These are phyloP conservation scores for Xanthoceras sorbifolium DNA, from an alignment of 345 rosid species.

Conservation along the genomic window DNA sequence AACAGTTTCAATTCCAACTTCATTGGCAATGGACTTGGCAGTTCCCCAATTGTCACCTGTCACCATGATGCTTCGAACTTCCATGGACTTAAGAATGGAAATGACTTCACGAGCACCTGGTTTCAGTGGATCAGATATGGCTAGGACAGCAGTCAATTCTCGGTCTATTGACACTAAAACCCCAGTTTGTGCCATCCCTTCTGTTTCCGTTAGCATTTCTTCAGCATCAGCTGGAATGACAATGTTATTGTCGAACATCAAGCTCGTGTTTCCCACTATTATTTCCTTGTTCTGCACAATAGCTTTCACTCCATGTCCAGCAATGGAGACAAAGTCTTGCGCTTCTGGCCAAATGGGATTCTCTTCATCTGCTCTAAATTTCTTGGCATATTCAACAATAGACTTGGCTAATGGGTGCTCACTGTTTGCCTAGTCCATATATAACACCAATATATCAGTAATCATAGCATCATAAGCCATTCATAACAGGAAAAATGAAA, in stretches of 20 bases:
- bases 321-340: constrained; percentile 60
- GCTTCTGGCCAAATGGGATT: constrained; percentile 87
- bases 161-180: constrained; percentile 67
- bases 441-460: neutral
- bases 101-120: constrained; percentile 73
- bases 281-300: constrained; percentile 59
- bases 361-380: constrained; percentile 76
- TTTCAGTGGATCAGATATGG: constrained; percentile 81
- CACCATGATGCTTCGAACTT: constrained; percentile 77
- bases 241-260: constrained; percentile 53
- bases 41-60: constrained; percentile 99
- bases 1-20: constrained; percentile 78
- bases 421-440: constrained; percentile 85
- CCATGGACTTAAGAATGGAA: constrained; percentile 79
- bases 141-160: constrained; percentile 65
- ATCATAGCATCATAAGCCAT: neutral
- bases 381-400: constrained; percentile 74
- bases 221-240: constrained; percentile 58
- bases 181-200: constrained; percentile 81
- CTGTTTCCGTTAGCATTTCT: constrained; percentile 71
- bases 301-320: constrained; percentile 91
- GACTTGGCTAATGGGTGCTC: constrained; percentile 96
- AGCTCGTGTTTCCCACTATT: constrained; percentile 77
- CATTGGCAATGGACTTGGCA: constrained; percentile 77
- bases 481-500: neutral